Conservation (phyloP, 2,329 filamentous ascomycete genomes). For the Diaporthe nobilis region DNA sequence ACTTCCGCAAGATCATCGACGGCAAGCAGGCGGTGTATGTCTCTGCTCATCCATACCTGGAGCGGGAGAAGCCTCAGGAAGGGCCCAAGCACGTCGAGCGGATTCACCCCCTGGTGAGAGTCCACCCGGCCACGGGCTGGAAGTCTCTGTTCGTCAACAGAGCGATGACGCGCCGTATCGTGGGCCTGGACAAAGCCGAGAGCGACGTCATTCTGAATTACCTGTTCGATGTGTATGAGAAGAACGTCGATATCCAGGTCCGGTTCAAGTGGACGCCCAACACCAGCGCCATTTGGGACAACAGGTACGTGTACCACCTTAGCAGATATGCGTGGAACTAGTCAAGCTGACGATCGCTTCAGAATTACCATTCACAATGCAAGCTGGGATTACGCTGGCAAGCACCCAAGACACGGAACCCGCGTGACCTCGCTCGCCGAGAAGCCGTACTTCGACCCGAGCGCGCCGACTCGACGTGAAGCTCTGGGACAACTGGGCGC, state of each 20-base stretch:
- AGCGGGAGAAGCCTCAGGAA: constrained; percentile 70
- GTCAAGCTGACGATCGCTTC: background rate
- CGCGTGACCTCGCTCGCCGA: constrained; percentile 80
- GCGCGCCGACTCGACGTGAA: constrained; percentile 76
- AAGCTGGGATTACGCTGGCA: constrained; percentile 80
- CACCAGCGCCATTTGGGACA: constrained; percentile 80
- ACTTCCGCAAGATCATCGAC: constrained; percentile 79
- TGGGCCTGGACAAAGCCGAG: constrained; percentile 78
- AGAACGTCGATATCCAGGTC: constrained; percentile 79
- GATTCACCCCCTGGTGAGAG: constrained; percentile 76
- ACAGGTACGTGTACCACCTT: constrained; percentile 61
- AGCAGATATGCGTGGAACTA: background rate
- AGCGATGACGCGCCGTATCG: constrained; percentile 76
- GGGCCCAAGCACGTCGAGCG: constrained; percentile 78
- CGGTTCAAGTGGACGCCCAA: constrained; percentile 79
- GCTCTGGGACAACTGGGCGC: constrained; percentile 74
- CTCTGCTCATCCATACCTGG: constrained; percentile 77
- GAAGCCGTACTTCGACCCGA: constrained; percentile 76
- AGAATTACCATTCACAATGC: constrained; percentile 82
- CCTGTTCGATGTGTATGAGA: constrained; percentile 77
- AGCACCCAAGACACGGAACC: constrained; percentile 78
- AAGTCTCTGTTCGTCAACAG: constrained; percentile 81
- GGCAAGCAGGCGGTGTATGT: constrained; percentile 75
- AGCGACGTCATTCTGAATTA: constrained; percentile 78
- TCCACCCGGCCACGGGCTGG: constrained; percentile 82